phyloP scores from a whole-genome alignment of 768 basidiomycete species.

The Auriscalpium orientale region DNA sequence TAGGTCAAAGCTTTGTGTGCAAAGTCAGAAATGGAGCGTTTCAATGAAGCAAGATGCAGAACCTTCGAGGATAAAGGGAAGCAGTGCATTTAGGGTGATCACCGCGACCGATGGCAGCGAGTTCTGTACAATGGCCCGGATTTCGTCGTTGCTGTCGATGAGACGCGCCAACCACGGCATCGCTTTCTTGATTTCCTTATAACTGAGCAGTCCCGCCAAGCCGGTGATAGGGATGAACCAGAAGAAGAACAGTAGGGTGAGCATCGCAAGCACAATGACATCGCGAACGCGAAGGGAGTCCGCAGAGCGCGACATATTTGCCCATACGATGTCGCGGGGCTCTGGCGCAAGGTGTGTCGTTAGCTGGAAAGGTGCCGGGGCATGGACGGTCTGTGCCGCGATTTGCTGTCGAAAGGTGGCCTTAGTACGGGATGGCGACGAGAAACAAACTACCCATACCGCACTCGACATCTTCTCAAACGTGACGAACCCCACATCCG shows the following conservation, averaged over 20 bases:
- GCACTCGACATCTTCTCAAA: constrained; percentile 94
- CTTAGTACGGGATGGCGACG: not conserved
- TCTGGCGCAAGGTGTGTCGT: constrained; percentile 80
- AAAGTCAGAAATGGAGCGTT: constrained; percentile 1
- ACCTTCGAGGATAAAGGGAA: constrained; percentile 91
- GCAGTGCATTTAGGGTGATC: constrained; percentile 79
- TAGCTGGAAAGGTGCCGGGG: constrained; percentile 56
- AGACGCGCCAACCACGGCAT: constrained; percentile 83
- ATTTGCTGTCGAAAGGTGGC: constrained; percentile 52
- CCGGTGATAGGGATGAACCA: constrained; percentile 91
- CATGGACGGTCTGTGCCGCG: constrained; percentile 78
- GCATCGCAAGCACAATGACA: constrained; percentile 58
- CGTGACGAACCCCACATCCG: constrained; percentile 87
- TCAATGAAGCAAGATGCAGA: not conserved
- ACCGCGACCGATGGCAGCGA: constrained; percentile 88
- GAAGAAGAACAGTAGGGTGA: constrained; percentile 73
- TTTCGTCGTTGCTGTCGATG: constrained; percentile 73
- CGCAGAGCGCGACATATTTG: constrained; percentile 69
- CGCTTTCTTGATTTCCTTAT: constrained; percentile 85
- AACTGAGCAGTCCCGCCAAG: constrained; percentile 82
- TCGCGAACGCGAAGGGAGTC: constrained; percentile 57
- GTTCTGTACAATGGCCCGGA: constrained; percentile 88
- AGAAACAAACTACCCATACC: constrained; percentile 36
- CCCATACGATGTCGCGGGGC: constrained; percentile 94
- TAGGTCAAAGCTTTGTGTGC: constrained; percentile 57